Evolutionary conservation across 108 stramenopile genomes (phyloP).

Genomic region (Nitzschia putrida): DNA sequence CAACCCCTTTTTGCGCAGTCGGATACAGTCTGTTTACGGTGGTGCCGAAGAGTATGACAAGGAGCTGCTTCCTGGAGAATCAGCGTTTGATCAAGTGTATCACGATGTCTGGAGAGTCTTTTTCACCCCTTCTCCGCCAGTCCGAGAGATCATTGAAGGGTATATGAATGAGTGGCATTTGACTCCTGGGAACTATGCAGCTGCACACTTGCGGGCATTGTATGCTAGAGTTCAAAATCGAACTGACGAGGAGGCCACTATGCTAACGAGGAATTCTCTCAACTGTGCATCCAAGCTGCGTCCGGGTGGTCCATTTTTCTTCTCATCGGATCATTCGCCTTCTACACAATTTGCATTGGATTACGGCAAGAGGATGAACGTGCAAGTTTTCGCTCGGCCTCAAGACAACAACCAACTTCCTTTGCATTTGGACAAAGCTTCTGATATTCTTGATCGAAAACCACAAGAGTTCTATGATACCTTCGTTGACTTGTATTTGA

Average conservation of each 20-base stretch:
- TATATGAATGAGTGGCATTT: conserved; percentile 11
- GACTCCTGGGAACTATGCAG: conserved; percentile 33
- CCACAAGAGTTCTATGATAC: conserved; percentile 33
- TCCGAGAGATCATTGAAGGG: conserved; percentile 21
- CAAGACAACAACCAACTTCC: conserved; percentile 5
- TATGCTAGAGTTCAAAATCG: conserved; percentile 14
- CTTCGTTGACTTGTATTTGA: conserved; percentile 46
- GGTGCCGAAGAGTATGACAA: conserved; percentile 8
- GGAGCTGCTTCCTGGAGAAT: conserved; percentile 6
- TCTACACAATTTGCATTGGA: conserved; percentile 1
- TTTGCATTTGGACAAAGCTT: conserved; percentile 27
- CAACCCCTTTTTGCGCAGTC: conserved; percentile 7
- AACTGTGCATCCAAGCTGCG: conserved; percentile 38
- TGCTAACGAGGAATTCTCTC: conserved; percentile 22
- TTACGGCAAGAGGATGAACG: conserved; percentile 8
- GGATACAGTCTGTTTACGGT: conserved; percentile 22
- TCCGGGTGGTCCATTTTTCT: conserved; percentile 34
- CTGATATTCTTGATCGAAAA: conserved; percentile 6
- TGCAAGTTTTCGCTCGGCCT: conserved; percentile 4
- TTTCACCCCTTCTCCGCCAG: conserved; percentile 50
- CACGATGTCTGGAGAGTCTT: conserved; percentile 35
- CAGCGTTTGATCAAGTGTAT: conserved; percentile 38
- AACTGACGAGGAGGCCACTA: conserved; percentile 4
- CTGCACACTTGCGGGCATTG: conserved; percentile 29
- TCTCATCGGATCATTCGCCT: conserved; percentile 29